Base-by-base conservation (phyloP, 1,284 basidiomycete genomes). In the Pascua guehoae region DNA sequence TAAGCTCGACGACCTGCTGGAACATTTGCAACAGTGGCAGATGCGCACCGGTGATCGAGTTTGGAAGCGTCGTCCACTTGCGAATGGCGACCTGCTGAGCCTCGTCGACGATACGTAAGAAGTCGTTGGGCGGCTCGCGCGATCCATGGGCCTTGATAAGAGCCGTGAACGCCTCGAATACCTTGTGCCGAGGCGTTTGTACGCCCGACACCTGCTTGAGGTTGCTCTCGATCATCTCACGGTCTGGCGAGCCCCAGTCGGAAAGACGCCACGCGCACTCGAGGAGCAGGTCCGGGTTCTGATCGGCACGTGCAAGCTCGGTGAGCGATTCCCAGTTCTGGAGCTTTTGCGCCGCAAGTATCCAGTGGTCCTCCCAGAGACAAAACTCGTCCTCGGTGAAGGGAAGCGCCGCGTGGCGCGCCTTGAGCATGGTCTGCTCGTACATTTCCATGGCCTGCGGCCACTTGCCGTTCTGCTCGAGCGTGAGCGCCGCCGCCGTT, bases 341-440 rank as follows among this genome's bases (percentile, higher is more conserved):
- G 32, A 99, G 81, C 78, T 98, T 98, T 77, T 97, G 91, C 0
- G 93, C 89, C 5, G 94, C 86, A 15, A 96, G 80, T 60, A 98
- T 90, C 96, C 97, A 99, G 76, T 99, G 96, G 73, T 99, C 97
- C 75, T 98, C 96, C 96, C 96, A 99, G 16, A 99, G 81, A 68
- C 90, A 92, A 75, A 96, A 98, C 76, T 99, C 96, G 8, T 88
- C 84, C 76, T 99, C 96, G 40, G 89, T 89, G 79, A 96, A 98
- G 1, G 93, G 87, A 48, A 98, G 85, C 12, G 84, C 79, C 5
- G 91, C 91, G 12, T 85, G 82, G 47, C 93, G 85, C 7, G 92
- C 89, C 73, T 88, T 91, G 66, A 82, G 86, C 77, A 97, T 94
- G 1, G 95, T 96, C 32, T 81, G 81, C 77, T 99, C 96, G 78